Base-by-base conservation (phyloP, 2,329 filamentous ascomycete species). In the Anthostomella pinea region DNA sequence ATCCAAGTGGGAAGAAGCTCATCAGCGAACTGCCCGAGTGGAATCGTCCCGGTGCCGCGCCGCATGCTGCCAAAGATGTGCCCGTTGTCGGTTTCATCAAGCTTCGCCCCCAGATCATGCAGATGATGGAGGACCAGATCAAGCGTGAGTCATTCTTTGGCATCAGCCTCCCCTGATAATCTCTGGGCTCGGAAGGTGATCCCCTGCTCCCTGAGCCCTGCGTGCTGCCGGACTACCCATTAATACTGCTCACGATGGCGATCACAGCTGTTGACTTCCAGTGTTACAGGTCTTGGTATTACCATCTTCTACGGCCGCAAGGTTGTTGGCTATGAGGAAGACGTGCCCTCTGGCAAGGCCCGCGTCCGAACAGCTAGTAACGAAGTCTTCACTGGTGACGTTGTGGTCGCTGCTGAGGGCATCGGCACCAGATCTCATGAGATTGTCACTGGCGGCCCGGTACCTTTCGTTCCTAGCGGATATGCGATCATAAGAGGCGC, bases 351-450 rank as follows among this genome's bases (percentile, higher is more conserved):
- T 11, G 37, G 33, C 2, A 44, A 30, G 5, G 52, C 53, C 5
- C 37, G 41, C 3, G 54, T 52, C 14, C 18, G 48, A 10, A 35
- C 55, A 6, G 33, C 45, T 0, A 43, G 41, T 15, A 47, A 51
- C 2, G 41, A 54, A 13, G 41, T 33, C 6, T 35, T 54, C 5
- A 49, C 51, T 2, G 56, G 56, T 14, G 56, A 60, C 17, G 38
- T 60, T 6, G 43, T 62, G 2, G 42, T 62, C 25, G 56, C 58
- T 6, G 56, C 57, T 3, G 59, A 61, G 31, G 58, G 57, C 6
- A 46, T 61, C 19, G 53, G 57, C 17, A 46, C 50, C 8, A 51
- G 47, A 20, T 52, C 45, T 22, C 45, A 48, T 38, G 40, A 25
- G 30, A 35, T 41, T 4, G 25, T 42, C 7, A 35, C 35, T 13